Evolutionary conservation across 768 basidiomycete species (phyloP).

Genomic region (Neoboletus subvelutipes): DNA sequence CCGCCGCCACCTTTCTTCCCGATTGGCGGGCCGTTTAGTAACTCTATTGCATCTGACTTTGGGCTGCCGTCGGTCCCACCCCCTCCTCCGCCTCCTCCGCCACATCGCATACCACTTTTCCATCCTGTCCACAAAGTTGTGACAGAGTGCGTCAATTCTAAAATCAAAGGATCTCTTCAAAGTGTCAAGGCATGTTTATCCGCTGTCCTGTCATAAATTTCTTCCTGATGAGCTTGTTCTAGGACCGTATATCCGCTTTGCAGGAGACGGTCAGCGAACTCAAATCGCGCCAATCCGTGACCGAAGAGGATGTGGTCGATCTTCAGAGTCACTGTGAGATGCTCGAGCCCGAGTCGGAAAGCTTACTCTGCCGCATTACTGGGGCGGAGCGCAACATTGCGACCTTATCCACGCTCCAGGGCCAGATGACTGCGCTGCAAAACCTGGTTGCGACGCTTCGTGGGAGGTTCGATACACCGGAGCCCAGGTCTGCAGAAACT

Average conservation of each 20-base stretch:
- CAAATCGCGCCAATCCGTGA: conserved; percentile 23
- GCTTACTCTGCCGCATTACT: conserved; percentile 27
- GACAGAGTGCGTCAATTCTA: conserved; percentile 22
- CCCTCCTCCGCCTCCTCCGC: conserved; percentile 5
- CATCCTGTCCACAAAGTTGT: conserved; percentile 16
- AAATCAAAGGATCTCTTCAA: conserved; percentile 23
- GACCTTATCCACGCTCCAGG: conserved; percentile 27
- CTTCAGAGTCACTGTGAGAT: conserved; percentile 39
- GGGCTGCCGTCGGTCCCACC: conserved; percentile 17
- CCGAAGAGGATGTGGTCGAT: conserved; percentile 33
- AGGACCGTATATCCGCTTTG: conserved; percentile 28
- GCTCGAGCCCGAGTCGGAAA: conserved; percentile 37
- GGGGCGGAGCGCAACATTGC: conserved; percentile 33
- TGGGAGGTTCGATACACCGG: conserved; percentile 19
- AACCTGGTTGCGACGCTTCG: conserved; percentile 22
- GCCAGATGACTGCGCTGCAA: conserved; percentile 23
- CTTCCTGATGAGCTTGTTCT: neutral
- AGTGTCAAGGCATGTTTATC: conserved; percentile 19
- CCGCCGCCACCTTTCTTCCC: conserved; percentile 20
- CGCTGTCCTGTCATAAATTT: neutral
- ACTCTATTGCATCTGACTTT: conserved; percentile 20
- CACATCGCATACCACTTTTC: conserved; percentile 13
- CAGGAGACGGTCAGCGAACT: conserved; percentile 22
- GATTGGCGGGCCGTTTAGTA: conserved; percentile 19
- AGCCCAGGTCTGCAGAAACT: conserved; percentile 7